phyloP scores from a whole-genome alignment of 129 eudicot genomes.

The Pittosporum tobira region DNA sequence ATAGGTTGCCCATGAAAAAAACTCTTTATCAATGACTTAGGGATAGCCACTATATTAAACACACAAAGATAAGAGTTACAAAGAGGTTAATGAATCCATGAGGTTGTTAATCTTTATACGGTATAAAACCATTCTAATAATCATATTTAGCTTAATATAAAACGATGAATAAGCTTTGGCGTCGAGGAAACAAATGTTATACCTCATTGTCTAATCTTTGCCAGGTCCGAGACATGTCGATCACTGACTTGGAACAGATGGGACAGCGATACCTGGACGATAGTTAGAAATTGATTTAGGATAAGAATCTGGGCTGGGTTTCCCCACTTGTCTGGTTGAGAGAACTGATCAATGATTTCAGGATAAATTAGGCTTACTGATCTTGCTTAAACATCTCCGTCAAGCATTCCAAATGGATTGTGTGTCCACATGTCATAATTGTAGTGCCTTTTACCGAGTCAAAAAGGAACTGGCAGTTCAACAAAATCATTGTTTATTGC shows the following conservation, averaged over 20 bases:
- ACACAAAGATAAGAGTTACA: background rate
- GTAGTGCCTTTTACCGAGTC: slow-evolving; percentile 59
- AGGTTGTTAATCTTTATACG: background rate
- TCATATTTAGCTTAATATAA: background rate
- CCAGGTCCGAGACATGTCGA: slow-evolving; percentile 47
- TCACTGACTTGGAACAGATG: slow-evolving; percentile 70
- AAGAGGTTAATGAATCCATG: background rate
- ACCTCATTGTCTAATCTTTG: slow-evolving; percentile 79
- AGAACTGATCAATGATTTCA: background rate
- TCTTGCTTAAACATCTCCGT: slow-evolving; percentile 48
- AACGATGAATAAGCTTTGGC: background rate
- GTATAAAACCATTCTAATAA: background rate
- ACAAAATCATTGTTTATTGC: slow-evolving; percentile 3
- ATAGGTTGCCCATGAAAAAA: too few relatives aligned
- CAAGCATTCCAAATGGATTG: slow-evolving; percentile 62
- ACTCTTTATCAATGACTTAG: too few relatives aligned
- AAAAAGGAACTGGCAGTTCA: slow-evolving; percentile 61
- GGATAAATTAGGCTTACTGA: slow-evolving; percentile 38
- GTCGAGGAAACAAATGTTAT: slow-evolving; percentile 3
- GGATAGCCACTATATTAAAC: background rate
- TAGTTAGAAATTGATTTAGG: slow-evolving; percentile 2
- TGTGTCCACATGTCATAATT: slow-evolving; percentile 79
- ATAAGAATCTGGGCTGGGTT: slow-evolving; percentile 5
- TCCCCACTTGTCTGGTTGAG: background rate
- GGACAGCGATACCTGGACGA: slow-evolving; percentile 85